These are phyloP conservation scores for Hypericum perforatum DNA, from an alignment of 345 rosid genomes.

Conservation along the genomic window DNA sequence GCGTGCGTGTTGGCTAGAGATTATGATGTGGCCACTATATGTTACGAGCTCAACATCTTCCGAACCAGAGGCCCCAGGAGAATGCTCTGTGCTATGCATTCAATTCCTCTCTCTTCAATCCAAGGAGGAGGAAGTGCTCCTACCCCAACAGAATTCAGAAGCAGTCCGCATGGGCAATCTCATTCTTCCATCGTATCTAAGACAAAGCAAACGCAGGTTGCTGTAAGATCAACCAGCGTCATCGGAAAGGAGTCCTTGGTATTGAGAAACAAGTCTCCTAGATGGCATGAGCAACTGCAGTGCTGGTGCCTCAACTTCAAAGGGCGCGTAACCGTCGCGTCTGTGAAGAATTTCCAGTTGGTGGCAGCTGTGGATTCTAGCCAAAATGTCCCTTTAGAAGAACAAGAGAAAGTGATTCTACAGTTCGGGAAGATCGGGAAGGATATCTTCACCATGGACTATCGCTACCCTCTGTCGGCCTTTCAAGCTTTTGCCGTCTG, in stretches of 20 bases:
- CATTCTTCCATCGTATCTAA: no score
- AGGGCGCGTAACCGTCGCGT: conserved; percentile 89
- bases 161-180: conserved; percentile 12
- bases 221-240: no score
- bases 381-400: conserved; percentile 38
- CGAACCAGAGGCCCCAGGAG: conserved; percentile 91
- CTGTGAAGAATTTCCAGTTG: conserved; percentile 90
- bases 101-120: conserved; percentile 52
- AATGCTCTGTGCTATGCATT: conserved; percentile 64
- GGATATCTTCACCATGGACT: conserved; percentile 2
- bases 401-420: neutral
- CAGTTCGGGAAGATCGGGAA: conserved; percentile 1
- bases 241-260: conserved; percentile 38
- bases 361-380: conserved; percentile 50
- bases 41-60: conserved; percentile 72
- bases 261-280: conserved; percentile 84
- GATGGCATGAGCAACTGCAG: conserved; percentile 95
- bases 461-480: neutral
- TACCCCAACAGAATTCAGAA: conserved; percentile 37
- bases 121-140: conserved; percentile 56
- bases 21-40: conserved; percentile 39
- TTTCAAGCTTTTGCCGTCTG: conserved; percentile 58
- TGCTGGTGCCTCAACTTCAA: conserved; percentile 92
- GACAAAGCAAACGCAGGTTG: no score
- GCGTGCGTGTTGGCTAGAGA: conserved; percentile 29